Conservation (phyloP, 495 filamentous ascomycete genomes). For the Xylaria scruposa region DNA sequence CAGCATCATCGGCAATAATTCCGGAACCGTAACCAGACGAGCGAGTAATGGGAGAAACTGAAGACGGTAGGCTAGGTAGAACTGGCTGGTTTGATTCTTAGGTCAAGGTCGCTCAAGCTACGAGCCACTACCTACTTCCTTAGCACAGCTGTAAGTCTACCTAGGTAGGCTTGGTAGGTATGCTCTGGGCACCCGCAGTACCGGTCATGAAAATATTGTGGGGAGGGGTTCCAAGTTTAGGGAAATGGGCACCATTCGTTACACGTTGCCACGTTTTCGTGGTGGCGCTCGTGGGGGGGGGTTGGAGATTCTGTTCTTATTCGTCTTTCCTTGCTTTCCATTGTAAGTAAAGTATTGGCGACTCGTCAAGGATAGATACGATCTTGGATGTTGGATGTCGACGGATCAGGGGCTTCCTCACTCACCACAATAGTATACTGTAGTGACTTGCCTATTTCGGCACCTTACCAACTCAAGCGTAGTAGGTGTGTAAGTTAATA, state of each 20-base stretch:
- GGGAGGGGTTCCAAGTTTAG: conserved; percentile 9
- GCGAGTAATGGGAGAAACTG: background rate
- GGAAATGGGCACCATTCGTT: background rate
- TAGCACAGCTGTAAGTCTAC: background rate
- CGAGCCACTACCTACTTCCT: background rate
- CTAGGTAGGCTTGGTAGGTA: background rate
- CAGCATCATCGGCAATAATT: conserved; percentile 21
- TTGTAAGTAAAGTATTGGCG: background rate
- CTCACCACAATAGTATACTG: background rate
- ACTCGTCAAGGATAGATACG: background rate
- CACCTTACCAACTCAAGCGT: background rate
- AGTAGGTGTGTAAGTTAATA: conserved; percentile 3
- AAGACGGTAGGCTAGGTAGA: background rate
- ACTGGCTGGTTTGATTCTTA: background rate
- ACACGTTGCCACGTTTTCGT: conserved; percentile 15
- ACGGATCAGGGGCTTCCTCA: conserved; percentile 8
- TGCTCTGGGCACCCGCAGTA: background rate
- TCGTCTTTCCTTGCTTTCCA: background rate
- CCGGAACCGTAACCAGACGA: background rate
- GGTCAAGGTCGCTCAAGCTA: background rate
- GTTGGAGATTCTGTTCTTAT: background rate
- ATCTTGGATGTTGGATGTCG: background rate
- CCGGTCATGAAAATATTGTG: conserved; percentile 8
- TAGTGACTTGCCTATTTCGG: conserved; percentile 3
- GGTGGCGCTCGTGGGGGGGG: conserved; percentile 5